These are phyloP conservation scores for Aureobasidium zeae DNA, from an alignment of 2,329 filamentous ascomycete species.

Conservation along the genomic window DNA sequence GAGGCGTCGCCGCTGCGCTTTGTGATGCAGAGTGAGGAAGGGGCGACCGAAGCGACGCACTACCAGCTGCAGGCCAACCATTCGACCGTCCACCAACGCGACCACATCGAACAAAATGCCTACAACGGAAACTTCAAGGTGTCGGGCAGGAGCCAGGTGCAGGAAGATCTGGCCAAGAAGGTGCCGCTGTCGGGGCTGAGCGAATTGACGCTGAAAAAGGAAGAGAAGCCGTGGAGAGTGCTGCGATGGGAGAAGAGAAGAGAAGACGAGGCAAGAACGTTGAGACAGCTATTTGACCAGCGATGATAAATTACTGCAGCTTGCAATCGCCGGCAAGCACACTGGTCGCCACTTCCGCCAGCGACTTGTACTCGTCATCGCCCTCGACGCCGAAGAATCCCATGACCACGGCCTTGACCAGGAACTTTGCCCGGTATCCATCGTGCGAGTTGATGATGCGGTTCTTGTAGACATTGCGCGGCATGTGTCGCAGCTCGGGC, in stretches of 20 bases:
- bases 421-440: constrained; percentile 24
- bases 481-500: constrained; percentile 15
- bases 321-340: too few relatives aligned
- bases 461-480: constrained; percentile 4
- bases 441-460: constrained; percentile 16
- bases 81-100: constrained; percentile 13
- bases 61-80: constrained; percentile 12
- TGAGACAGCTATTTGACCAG: constrained; percentile 28
- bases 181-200: constrained; percentile 36
- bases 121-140: constrained; percentile 27
- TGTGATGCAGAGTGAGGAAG: constrained; percentile 31
- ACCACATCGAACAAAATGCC: constrained; percentile 29
- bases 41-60: constrained; percentile 8
- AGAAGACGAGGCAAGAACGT: constrained; percentile 26
- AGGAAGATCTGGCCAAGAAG: constrained; percentile 31
- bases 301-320: too few relatives aligned
- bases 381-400: constrained; percentile 21
- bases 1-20: constrained; percentile 40
- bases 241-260: constrained; percentile 23
- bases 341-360: constrained; percentile 22
- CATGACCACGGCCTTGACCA: constrained; percentile 20
- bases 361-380: constrained; percentile 20
- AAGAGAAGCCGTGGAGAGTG: constrained; percentile 29
- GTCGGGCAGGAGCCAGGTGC: constrained; percentile 22
- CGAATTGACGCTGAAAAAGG: constrained; percentile 31